These are phyloP conservation scores for Didymellaceae sp. DNA, from an alignment of 2,329 filamentous ascomycete genomes.

Conservation along the genomic window DNA sequence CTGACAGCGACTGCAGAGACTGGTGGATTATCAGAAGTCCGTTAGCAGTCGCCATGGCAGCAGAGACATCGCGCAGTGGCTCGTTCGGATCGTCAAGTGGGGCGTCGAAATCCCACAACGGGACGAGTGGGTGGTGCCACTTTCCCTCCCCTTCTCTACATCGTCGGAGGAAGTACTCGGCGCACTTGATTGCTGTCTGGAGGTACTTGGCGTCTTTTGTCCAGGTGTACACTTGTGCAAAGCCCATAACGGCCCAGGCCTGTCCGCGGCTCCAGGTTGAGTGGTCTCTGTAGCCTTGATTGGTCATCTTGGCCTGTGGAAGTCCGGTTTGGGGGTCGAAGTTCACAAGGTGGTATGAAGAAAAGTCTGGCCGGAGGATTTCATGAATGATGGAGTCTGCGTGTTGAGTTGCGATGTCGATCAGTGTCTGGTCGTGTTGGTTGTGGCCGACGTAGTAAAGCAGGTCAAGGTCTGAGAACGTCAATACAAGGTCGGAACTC, in stretches of 20 bases:
- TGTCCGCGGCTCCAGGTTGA: conserved; percentile 59
- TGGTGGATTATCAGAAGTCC: conserved; percentile 51
- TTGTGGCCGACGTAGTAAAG: conserved; percentile 48
- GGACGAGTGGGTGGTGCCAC: conserved; percentile 45
- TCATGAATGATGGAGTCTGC: conserved; percentile 47
- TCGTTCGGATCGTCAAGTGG: conserved; percentile 47
- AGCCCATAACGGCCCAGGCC: conserved; percentile 58
- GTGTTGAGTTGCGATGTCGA: conserved; percentile 49
- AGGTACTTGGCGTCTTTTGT: conserved; percentile 54
- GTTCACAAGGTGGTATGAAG: conserved; percentile 54
- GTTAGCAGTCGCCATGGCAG: conserved; percentile 52
- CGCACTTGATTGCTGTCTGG: conserved; percentile 53
- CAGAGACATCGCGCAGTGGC: conserved; percentile 49
- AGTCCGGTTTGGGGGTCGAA: conserved; percentile 54
- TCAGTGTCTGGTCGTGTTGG: conserved; percentile 36
- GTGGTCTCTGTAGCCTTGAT: conserved; percentile 55
- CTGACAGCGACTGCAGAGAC: conserved; percentile 32
- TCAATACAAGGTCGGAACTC: neutral
- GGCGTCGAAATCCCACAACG: conserved; percentile 61
- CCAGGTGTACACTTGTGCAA: conserved; percentile 57
- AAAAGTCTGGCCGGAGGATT: conserved; percentile 46
- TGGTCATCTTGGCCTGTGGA: conserved; percentile 56
- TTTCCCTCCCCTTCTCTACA: conserved; percentile 45
- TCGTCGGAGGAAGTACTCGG: conserved; percentile 55
- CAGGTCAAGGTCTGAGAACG: conserved; percentile 46